phyloP scores from a whole-genome alignment of 106 monocot species.

The Ottelia alismoides region DNA sequence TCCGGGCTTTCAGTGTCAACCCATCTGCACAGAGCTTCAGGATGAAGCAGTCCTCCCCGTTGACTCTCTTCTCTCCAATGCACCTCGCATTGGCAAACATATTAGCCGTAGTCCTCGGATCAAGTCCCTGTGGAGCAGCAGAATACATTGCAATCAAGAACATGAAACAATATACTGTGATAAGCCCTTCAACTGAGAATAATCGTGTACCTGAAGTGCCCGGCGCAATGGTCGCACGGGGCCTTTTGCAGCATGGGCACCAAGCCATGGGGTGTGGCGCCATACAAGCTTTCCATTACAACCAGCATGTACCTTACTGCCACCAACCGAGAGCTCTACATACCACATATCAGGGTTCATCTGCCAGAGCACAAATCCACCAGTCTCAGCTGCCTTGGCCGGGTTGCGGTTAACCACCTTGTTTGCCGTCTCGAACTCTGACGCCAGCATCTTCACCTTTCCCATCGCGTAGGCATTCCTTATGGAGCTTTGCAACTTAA shows the following conservation, averaged over 20 bases:
- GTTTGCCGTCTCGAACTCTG: slow-evolving; percentile 81
- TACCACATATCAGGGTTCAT: slow-evolving; percentile 99
- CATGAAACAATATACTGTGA: neutral
- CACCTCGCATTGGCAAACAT: slow-evolving; percentile 82
- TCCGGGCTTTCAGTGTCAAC: slow-evolving; percentile 63
- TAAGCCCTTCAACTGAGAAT: neutral
- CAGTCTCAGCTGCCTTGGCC: slow-evolving; percentile 34
- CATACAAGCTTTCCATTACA: slow-evolving; percentile 96
- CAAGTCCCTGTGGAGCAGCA: slow-evolving; percentile 95
- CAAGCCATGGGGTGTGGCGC: slow-evolving; percentile 96
- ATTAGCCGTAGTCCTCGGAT: slow-evolving; percentile 82
- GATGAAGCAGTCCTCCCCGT: slow-evolving; percentile 92
- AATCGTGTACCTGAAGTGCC: slow-evolving; percentile 60
- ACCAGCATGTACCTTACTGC: slow-evolving; percentile 89
- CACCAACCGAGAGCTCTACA: slow-evolving; percentile 92
- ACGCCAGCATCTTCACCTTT: slow-evolving; percentile 70
- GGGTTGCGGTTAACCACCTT: slow-evolving; percentile 49
- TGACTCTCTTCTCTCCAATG: slow-evolving; percentile 88
- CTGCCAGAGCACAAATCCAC: slow-evolving; percentile 95
- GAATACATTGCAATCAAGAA: too few species aligned
- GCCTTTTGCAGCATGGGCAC: slow-evolving; percentile 91
- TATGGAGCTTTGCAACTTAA: slow-evolving; percentile 65
- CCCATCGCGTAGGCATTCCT: slow-evolving; percentile 75
- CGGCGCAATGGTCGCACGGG: slow-evolving; percentile 93
- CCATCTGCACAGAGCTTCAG: slow-evolving; percentile 84